Evolutionary conservation across 768 basidiomycete genomes (phyloP).

Genomic region (Pleurotus ostreatus): DNA sequence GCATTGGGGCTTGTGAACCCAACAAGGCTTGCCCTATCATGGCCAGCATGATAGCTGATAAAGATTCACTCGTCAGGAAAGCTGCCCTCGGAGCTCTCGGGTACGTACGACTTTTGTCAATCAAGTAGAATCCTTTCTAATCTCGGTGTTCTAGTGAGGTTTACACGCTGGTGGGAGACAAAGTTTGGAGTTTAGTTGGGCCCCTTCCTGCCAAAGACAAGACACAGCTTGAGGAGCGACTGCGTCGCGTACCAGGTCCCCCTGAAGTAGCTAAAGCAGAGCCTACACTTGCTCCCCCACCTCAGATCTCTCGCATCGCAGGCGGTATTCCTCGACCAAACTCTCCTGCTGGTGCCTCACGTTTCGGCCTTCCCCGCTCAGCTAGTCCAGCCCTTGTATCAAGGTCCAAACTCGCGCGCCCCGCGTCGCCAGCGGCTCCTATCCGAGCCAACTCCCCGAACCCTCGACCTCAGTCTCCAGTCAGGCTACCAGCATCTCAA

Average conservation of each 20-base stretch:
- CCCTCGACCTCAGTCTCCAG: conserved; percentile 39
- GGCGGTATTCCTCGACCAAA: conserved; percentile 43
- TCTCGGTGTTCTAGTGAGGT: conserved; percentile 53
- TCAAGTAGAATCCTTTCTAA: conserved; percentile 2
- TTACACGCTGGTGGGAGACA: conserved; percentile 81
- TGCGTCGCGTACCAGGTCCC: conserved; percentile 76
- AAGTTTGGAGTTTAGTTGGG: conserved; percentile 78
- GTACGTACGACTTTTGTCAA: conserved; percentile 35
- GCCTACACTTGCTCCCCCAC: conserved; percentile 32
- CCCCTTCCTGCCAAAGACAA: conserved; percentile 80
- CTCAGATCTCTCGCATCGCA: conserved; percentile 52
- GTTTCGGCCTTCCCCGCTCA: conserved; percentile 37
- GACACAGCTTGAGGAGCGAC: conserved; percentile 86
- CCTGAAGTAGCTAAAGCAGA: conserved; percentile 39
- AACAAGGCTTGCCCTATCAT: conserved; percentile 74
- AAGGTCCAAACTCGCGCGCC: conserved; percentile 36
- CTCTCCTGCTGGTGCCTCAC: conserved; percentile 40
- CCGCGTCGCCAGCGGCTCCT: conserved; percentile 37
- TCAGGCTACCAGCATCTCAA: conserved; percentile 26
- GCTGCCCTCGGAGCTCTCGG: conserved; percentile 81
- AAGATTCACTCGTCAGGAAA: conserved; percentile 84
- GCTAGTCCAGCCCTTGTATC: conserved; percentile 19
- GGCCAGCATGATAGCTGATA: conserved; percentile 80
- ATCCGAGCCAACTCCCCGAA: conserved; percentile 40
- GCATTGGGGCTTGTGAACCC: conserved; percentile 78